Base-by-base conservation (phyloP, 2,329 filamentous ascomycete species). In the Capronia coronata region DNA sequence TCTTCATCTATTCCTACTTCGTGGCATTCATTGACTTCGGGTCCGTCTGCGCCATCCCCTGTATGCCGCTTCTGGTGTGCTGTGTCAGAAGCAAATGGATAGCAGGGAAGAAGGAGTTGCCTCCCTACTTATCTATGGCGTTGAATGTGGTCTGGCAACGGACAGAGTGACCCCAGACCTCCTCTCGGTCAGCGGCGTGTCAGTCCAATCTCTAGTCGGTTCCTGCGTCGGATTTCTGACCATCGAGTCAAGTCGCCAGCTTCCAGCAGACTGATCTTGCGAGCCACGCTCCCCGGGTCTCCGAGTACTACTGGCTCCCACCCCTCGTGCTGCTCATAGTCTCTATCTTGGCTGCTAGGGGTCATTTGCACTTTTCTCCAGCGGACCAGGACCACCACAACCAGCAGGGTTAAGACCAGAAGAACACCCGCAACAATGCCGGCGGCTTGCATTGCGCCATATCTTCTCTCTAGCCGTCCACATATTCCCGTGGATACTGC, bases 291-390 rank as follows among this genome's bases (percentile, higher is more conserved):
- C 38, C 78, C 79, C 10, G 85, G 84, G 61, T 86, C 84, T 10
- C 85, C 84, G 62, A 87, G 79, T 56, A 88, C 77, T 22, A 82
- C 73, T 1, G 85, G 81, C 50, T 78, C 78, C 84, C 82, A 88
- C 22, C 29, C 51, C 8, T 48, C 43, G 13, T 49, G 41, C 6
- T 22, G 22, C 7, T 42, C 32, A 13, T 8, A 34, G 13, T 48
- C 23, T 23, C 45, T 30, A n/a, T 47, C 48, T 18, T 37, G 35
- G 14, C 25, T n/a, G 40, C 25, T 51, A 51, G 84, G 84, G 45
- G 89, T 82, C 59, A 85, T 86, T 63, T 80, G 81, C 11, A 84
- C 76, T 43, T 76, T 72, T 63, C 75, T 80, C 70, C 79, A 87
- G 2, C 84, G 77, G 63, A 78, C 70, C 29, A 90, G 71, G 11